Evolutionary conservation across 345 rosid species (phyloP).

Genomic region (Stellera chamaejasme): DNA sequence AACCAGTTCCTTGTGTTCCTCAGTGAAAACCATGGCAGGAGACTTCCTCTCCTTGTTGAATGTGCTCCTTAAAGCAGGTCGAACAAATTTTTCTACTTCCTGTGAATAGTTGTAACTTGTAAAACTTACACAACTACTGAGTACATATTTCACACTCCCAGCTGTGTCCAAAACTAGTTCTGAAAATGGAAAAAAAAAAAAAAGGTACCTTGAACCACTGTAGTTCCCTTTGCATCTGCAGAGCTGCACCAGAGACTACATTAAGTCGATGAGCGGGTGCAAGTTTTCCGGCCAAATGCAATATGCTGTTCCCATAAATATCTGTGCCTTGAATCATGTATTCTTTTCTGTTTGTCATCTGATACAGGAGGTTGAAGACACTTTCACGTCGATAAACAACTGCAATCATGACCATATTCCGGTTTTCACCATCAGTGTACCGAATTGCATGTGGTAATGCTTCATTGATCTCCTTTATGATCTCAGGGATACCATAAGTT

Average conservation of each 20-base stretch:
- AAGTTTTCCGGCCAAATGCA: conserved; percentile 13
- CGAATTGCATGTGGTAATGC: neutral
- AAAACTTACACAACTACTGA: neutral
- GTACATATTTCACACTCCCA: neutral
- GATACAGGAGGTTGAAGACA: conserved; percentile 11
- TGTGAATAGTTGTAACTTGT: neutral
- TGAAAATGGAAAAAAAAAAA: neutral
- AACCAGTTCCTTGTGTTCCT: conserved; percentile 3
- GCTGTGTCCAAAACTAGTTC: neutral
- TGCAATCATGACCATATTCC: conserved; percentile 1
- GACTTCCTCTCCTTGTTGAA: neutral
- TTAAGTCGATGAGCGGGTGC: conserved; percentile 6
- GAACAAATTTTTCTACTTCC: conserved; percentile 12
- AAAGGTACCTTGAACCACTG: conserved; percentile 18
- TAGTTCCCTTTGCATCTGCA: conserved; percentile 18
- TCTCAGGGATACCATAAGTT: neutral
- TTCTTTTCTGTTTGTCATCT: neutral
- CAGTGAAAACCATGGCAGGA: conserved; percentile 5
- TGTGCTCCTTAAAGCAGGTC: neutral
- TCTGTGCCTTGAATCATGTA: neutral
- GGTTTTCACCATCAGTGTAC: neutral
- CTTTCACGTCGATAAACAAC: neutral
- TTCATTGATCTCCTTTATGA: neutral
- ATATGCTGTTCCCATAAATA: neutral
- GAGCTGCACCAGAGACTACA: conserved; percentile 16